A percentile compares a stretch with the other conserved stretches of the same genome.
Evolutionary conservation across 208 protist genomes (phyloP).

Genomic region (Acanthamoeba culbertsoni): DNA sequence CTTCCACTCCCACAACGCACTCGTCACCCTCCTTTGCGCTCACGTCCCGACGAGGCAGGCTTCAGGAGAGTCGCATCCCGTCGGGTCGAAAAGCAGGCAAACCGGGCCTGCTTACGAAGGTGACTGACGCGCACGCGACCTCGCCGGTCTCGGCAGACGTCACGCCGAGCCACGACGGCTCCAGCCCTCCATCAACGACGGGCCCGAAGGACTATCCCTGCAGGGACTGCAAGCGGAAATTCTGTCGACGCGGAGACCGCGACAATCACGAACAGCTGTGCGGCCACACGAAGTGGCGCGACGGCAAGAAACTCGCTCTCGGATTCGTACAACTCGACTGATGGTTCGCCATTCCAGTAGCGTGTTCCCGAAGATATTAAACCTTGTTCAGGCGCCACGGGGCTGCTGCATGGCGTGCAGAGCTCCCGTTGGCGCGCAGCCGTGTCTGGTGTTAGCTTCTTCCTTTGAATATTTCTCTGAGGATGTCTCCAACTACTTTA

Average conservation of each 20-base stretch:
- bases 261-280: slow-evolving; percentile 48
- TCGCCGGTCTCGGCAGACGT: background rate
- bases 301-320: background rate
- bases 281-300: slow-evolving; percentile 47
- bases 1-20: background rate
- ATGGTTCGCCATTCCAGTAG: background rate
- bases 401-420: too few relatives aligned
- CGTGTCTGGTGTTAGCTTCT: too few relatives aligned
- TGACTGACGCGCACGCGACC: background rate
- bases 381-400: too few relatives aligned
- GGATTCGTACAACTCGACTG: background rate
- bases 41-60: background rate
- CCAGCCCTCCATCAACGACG: background rate
- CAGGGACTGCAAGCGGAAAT: slow-evolving; percentile 11
- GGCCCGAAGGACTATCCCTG: background rate
- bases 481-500: too few relatives aligned
- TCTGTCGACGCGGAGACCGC: slow-evolving; percentile 21
- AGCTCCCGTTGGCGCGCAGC: too few relatives aligned
- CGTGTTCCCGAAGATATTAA: too few relatives aligned
- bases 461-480: too few relatives aligned
- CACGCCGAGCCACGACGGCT: background rate
- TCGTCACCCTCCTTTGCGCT: too few relatives aligned
- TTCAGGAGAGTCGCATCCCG: background rate
- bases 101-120: background rate
- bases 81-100: background rate